Evolutionary conservation across 2,329 filamentous ascomycete species (phyloP).

Genomic region (Diaporthe sp.): DNA sequence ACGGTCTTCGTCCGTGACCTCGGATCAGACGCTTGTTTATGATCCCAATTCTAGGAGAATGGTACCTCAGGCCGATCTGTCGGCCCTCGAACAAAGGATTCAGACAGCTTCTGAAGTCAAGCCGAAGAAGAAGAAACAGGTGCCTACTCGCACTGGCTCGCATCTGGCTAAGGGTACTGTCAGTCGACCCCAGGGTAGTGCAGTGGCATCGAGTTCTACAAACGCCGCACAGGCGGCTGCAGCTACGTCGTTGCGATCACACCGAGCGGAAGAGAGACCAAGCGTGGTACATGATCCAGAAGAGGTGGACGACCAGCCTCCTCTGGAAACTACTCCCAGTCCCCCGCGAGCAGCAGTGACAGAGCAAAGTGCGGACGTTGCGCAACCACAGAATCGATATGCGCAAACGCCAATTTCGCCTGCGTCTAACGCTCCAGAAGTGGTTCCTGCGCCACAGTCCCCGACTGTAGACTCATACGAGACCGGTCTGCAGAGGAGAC

Average conservation of each 20-base stretch:
- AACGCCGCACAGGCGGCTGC: constrained; percentile 38
- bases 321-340: not conserved
- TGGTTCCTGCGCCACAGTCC: not conserved
- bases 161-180: constrained; percentile 68
- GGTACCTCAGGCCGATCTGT: constrained; percentile 63
- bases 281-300: constrained; percentile 36
- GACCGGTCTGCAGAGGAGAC: constrained; percentile 51
- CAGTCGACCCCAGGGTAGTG: constrained; percentile 63
- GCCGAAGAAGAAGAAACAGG: constrained; percentile 59
- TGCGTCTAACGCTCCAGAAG: constrained; percentile 39
- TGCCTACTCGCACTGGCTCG: constrained; percentile 57
- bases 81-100: constrained; percentile 59
- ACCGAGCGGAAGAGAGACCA: constrained; percentile 45
- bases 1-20: constrained; percentile 46
- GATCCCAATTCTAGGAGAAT: constrained; percentile 77
- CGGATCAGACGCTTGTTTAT: constrained; percentile 68
- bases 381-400: not conserved
- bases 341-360: not conserved
- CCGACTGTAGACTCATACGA: not conserved
- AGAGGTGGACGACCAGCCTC: constrained; percentile 37
- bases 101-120: constrained; percentile 56
- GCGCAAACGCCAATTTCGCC: constrained; percentile 28
- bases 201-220: constrained; percentile 52
- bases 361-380: not conserved
- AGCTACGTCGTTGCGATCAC: constrained; percentile 35